These are phyloP conservation scores for Spongiforma sp. DNA, from an alignment of 1,284 basidiomycete species.

Conservation along the genomic window DNA sequence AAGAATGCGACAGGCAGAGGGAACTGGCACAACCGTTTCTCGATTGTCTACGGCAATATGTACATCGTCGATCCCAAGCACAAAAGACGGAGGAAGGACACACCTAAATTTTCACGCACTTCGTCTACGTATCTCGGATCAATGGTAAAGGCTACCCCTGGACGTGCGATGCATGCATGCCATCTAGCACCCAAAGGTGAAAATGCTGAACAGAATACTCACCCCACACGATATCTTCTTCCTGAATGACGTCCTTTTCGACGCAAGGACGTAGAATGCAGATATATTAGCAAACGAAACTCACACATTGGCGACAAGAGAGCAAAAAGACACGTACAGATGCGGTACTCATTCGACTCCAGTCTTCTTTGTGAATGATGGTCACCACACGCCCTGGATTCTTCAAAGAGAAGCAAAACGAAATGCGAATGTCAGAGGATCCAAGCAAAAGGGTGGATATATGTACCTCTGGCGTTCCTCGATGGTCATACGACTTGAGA, in stretches of 20 bases:
- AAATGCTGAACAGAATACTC: slow-evolving; percentile 13
- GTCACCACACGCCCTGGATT: slow-evolving; percentile 85
- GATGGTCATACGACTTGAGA: slow-evolving; percentile 85
- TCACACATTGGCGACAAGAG: background rate
- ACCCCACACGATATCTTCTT: slow-evolving; percentile 87
- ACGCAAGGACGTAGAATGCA: background rate
- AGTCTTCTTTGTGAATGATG: slow-evolving; percentile 80
- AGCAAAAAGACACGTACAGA: slow-evolving; percentile 47
- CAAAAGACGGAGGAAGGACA: slow-evolving; percentile 1
- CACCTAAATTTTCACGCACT: slow-evolving; percentile 80
- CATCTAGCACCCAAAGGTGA: background rate
- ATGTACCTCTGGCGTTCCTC: slow-evolving; percentile 76
- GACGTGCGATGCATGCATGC: background rate
- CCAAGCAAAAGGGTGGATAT: background rate
- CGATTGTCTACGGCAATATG: slow-evolving; percentile 63
- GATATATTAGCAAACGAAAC: background rate
- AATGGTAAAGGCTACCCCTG: slow-evolving; percentile 82
- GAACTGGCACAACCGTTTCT: slow-evolving; percentile 64
- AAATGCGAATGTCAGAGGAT: background rate
- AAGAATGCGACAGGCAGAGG: background rate
- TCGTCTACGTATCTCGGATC: slow-evolving; percentile 73
- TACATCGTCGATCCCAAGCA: background rate
- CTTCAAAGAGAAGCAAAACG: slow-evolving; percentile 38
- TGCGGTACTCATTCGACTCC: slow-evolving; percentile 71
- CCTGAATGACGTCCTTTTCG: slow-evolving; percentile 67